phyloP scores from a whole-genome alignment of 2,329 filamentous ascomycete species.

The Aspergillus sp. region DNA sequence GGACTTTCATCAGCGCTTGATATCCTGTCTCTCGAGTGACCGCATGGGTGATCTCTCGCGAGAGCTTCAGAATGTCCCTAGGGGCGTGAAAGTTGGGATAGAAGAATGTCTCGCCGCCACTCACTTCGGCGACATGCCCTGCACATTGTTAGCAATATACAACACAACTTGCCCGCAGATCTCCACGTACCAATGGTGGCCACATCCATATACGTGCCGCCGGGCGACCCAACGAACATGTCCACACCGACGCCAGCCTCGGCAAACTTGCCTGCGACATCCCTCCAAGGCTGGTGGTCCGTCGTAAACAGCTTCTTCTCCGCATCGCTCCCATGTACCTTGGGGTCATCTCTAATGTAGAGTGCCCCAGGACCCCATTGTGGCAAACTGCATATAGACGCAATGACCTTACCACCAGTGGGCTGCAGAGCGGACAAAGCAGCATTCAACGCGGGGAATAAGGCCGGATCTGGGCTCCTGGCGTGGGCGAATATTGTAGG shows the following conservation, averaged over 20 bases:
- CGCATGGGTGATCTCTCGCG: constrained; percentile 79
- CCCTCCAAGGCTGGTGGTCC: constrained; percentile 84
- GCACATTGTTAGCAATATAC: constrained; percentile 7
- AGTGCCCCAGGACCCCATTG: constrained; percentile 88
- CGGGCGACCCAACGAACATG: constrained; percentile 90
- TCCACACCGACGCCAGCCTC: constrained; percentile 83
- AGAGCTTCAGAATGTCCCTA: constrained; percentile 79
- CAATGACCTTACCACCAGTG: constrained; percentile 90
- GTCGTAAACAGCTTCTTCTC: constrained; percentile 91
- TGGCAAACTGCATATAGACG: constrained; percentile 80
- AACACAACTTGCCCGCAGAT: background rate
- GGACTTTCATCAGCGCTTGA: constrained; percentile 96
- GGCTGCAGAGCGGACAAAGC: constrained; percentile 77
- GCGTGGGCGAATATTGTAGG: constrained; percentile 82
- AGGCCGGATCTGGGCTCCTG: constrained; percentile 86
- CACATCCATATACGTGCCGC: constrained; percentile 87
- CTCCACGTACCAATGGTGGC: constrained; percentile 74
- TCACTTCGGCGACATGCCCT: constrained; percentile 81
- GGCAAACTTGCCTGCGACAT: constrained; percentile 82
- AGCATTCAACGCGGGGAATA: constrained; percentile 80
- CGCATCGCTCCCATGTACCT: constrained; percentile 78
- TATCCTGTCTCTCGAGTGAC: constrained; percentile 89
- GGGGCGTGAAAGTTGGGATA: constrained; percentile 94
- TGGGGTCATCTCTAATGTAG: constrained; percentile 82
- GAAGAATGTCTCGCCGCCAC: constrained; percentile 94